A percentile compares a stretch with the other conserved stretches of the same genome.
Conservation (phyloP, 2,329 filamentous ascomycete species). For the Talaromyces sp. region DNA sequence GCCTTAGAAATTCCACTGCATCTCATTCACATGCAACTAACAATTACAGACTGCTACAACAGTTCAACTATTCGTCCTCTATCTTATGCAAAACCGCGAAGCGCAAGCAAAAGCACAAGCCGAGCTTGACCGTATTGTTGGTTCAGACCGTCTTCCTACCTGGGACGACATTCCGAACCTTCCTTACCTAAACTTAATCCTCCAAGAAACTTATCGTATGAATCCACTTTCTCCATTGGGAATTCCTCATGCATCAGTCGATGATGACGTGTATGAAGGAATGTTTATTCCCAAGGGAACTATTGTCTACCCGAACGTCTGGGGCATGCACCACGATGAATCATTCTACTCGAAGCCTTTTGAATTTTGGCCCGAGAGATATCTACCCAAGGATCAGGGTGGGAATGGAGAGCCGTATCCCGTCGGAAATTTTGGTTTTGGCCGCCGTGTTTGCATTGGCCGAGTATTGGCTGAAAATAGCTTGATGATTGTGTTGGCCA, state of each 20-base stretch:
- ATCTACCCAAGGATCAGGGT: conserved; percentile 8
- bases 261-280: conserved; percentile 57
- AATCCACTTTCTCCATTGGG: conserved; percentile 48
- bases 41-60: conserved; percentile 39
- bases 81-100: conserved; percentile 9
- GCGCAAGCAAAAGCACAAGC: conserved; percentile 45
- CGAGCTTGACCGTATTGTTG: conserved; percentile 50
- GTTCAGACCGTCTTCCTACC: conserved; percentile 44
- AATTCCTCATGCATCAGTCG: conserved; percentile 54
- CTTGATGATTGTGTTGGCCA: conserved; percentile 6
- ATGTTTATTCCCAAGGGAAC: conserved; percentile 58
- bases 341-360: conserved; percentile 36
- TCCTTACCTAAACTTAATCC: conserved; percentile 45
- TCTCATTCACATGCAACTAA: not conserved
- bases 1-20: not conserved
- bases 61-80: conserved; percentile 21
- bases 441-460: conserved; percentile 8
- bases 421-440: conserved; percentile 5
- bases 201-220: conserved; percentile 49
- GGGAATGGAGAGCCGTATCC: conserved; percentile 5
- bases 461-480: not conserved
- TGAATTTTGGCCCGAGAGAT: conserved; percentile 34
- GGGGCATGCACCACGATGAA: conserved; percentile 47
- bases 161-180: conserved; percentile 47
- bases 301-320: conserved; percentile 47